Base-by-base conservation (phyloP, 2,329 filamentous ascomycete genomes). In the Fusarium secorum region DNA sequence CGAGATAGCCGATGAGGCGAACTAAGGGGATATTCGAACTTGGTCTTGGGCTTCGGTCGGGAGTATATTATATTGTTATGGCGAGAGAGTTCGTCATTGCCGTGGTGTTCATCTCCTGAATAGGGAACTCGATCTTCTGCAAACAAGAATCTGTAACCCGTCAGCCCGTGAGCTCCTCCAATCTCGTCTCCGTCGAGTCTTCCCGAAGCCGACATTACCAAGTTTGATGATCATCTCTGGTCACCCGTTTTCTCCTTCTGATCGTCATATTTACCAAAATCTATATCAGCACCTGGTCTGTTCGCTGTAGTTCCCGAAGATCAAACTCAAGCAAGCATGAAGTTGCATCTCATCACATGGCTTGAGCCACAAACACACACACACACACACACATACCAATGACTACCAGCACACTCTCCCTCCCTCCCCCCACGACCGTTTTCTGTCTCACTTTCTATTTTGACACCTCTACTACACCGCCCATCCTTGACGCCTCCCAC, bases 141-240 rank as follows among this genome's bases (percentile, higher is more conserved):
- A 71, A 71, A 68, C 64, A 71, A 20, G 20, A 48, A 57, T 53
- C 68, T 71, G 58, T 55, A 68, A 71, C 58, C 57, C 44, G 55
- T 56, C 20, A 38, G 54, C 55, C 64, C 64, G 64, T 60, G 39
- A 49, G 30, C 30, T 35, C 56, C 58, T 66, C 32, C 28, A 71
- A 71, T 71, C 39, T 71, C 64, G 24, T 41, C n/a, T 20, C 45
- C 26, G 41, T 71, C 44, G 51, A 65, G 51, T 56, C 42, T 52
- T 71, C 55, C 68, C 68, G 51, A 20, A 46, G 41, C 49, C 28
- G 58, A 49, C 28, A 49, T 52, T 59, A 24, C 58, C 54, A 51
- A 35, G 18, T 46, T 33, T 49, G 68, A 56, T 33, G 55, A 48
- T 41, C 45, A 38, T 46, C 28, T 44, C 38, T 44, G 3, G 42